These are phyloP conservation scores for Hortiboletus campestris DNA, from an alignment of 768 basidiomycete species.

Conservation along the genomic window DNA sequence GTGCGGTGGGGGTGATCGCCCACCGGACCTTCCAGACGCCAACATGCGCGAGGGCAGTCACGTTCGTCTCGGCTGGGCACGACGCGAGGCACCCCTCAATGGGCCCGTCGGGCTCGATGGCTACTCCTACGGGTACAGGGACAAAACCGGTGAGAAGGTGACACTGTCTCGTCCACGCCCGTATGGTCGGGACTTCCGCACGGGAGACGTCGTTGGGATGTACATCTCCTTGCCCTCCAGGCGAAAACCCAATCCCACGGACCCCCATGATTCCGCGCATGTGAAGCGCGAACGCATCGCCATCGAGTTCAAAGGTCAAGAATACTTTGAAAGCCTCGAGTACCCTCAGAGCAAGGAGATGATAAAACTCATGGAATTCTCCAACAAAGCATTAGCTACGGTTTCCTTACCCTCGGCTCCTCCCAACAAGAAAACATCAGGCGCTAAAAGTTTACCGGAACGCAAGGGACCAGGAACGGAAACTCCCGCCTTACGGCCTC, in stretches of 20 bases:
- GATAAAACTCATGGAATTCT: constrained; percentile 80
- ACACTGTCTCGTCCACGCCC: constrained; percentile 76
- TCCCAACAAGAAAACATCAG: constrained; percentile 60
- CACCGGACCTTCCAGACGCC: constrained; percentile 39
- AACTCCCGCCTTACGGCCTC: constrained; percentile 49
- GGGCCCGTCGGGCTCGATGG: constrained; percentile 92
- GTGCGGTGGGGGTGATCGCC: constrained; percentile 64
- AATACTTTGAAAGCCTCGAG: constrained; percentile 93
- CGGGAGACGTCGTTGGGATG: constrained; percentile 92
- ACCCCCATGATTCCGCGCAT: constrained; percentile 77
- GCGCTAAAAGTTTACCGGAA: constrained; percentile 68
- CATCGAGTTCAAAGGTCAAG: constrained; percentile 95
- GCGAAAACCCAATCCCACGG: constrained; percentile 54
- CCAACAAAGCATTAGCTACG: constrained; percentile 54
- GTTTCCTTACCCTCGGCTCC: constrained; percentile 54
- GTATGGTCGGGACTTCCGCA: constrained; percentile 70
- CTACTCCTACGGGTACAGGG: constrained; percentile 88
- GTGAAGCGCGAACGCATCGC: constrained; percentile 87
- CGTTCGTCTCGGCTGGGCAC: constrained; percentile 87
- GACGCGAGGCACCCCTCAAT: constrained; percentile 91
- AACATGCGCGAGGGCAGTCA: constrained; percentile 67
- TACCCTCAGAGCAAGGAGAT: constrained; percentile 91
- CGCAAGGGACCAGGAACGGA: constrained; percentile 38
- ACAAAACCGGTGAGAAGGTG: constrained; percentile 91
- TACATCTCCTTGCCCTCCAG: constrained; percentile 83